Evolutionary conservation across 345 rosid species (phyloP), one percentile per base, ranked within the genome.

Genomic region (Dipteronia dyeriana): DNA sequence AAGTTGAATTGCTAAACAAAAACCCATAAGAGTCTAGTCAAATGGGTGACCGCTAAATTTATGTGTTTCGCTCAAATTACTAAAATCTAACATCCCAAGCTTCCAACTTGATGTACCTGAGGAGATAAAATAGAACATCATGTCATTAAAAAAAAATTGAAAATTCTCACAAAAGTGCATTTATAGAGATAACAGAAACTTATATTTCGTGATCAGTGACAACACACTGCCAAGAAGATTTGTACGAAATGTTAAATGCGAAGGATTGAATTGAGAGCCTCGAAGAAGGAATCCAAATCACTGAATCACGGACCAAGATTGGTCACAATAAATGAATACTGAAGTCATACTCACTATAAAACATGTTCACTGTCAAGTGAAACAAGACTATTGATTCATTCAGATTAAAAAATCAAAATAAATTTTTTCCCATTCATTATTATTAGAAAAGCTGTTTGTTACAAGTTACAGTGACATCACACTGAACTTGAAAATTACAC

Each of bases 281-380:
- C 45, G 45, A 41, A 41, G 45, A 41, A 41, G 45, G 45, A 41
- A 41, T 41, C 45, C 11, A 8, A 41, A 82, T 78, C 68, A 79
- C 79, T 41, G 79, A 79, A 56, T 84, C 87, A 87, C 89, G 88
- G 87, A 75, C 65, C 61, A 31, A 68, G 69, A 74, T 79, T 78
- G 88, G 76, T 81, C 75, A 77, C 84, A 85, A 87, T 89, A 85
- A 91, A 89, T 88, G 86, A 74, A 76, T 75, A 57, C 9, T 3
- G 83, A 76, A 56, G 14, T 38, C 31, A 19, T 20, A 20, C 63
- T n/a, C 26, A 60, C 11, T 29, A 66, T 14, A 19, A 66, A 34
- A 17, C 54, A 80, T n/a, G n/a, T n/a, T n/a, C 84, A 80, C 79
- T 82, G 83, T 34, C 38, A 0, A 87, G 84, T 84, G 84, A 76